Evolutionary conservation across 1,284 basidiomycete species (phyloP), one percentile per base, ranked within the genome.

Genomic region (Sphaerobolus stellatus): DNA sequence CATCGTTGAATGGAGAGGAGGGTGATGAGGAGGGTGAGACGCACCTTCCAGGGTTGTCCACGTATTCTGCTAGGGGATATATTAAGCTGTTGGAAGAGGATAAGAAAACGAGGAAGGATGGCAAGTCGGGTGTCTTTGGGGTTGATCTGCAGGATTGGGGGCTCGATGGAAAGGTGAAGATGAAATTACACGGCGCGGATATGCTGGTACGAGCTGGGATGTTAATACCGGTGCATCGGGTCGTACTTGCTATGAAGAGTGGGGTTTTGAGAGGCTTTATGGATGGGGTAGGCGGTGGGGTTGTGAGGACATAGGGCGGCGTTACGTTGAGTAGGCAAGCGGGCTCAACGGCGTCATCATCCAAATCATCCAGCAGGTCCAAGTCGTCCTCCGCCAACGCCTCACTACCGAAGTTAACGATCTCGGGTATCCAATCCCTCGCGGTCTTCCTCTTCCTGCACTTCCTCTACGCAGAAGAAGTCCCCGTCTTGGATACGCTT

Each of bases 401-500:
- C n/a, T n/a, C n/a, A n/a, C n/a, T n/a, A n/a, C 45, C 13, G 48
- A 59, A 24, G 46, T 40, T 85, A 27, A 65, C 63, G 4, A 61
- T 90, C 36, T 62, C 68, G 0, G 81, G 82, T 2, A 82, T 81
- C 59, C 79, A 82, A 43, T 75, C 87, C 0, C 72, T 94, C 3
- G 77, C 92, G 0, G 72, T 88, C 4, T 77, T 98, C 8, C 78
- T 98, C 24, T 74, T 98, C 5, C 68, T 97, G 16, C 81, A 88
- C 46, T 98, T 96, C 66, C 67, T 98, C 11, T 98, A 98, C 72
- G 83, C 90, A 2, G 95, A 98, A 67, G 81, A 88, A 27, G 68
- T 95, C 0, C 77, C 91, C 6, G 83, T 80, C 46, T 33, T 29
- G 27, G 44, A 48, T 20, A 48, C 18, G 16, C 44, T 47, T 28